phyloP scores from a whole-genome alignment of 768 basidiomycete genomes.

The Lyophyllum semitale region DNA sequence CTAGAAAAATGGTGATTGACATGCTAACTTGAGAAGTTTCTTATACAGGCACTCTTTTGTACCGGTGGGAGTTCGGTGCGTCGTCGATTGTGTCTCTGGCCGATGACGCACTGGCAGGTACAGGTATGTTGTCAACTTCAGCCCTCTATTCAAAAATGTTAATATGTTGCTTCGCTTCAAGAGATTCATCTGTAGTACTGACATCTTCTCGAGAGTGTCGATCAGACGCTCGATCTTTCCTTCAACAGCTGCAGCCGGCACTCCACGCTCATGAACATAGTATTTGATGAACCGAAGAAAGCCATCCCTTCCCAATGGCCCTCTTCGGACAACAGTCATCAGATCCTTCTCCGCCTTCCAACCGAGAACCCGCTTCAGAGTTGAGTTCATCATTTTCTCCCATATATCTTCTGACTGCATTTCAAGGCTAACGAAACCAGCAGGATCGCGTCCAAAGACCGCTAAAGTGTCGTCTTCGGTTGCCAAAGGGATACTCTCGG shows the following conservation, averaged over 20 bases:
- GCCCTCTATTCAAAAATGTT: background rate
- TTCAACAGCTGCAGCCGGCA: background rate
- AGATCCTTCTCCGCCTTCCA: background rate
- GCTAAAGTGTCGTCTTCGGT: background rate
- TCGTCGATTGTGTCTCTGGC: too few relatives aligned
- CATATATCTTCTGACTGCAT: background rate
- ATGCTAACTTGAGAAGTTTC: too few relatives aligned
- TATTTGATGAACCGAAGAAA: slow-evolving; percentile 2
- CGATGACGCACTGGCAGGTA: too few relatives aligned
- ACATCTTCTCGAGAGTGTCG: background rate
- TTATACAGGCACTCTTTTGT: too few relatives aligned
- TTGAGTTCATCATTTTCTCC: background rate
- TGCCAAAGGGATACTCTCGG: background rate
- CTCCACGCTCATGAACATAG: background rate
- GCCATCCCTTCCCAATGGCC: background rate
- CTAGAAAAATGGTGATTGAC: too few relatives aligned
- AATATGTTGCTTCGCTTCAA: background rate
- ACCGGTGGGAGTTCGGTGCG: too few relatives aligned
- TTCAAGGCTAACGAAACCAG: too few relatives aligned
- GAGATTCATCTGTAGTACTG: background rate
- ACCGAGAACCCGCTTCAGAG: background rate
- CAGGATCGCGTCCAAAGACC: background rate
- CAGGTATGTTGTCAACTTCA: background rate
- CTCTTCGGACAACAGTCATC: background rate
- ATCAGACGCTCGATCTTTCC: slow-evolving; percentile 4